Evolutionary conservation across 345 rosid species (phyloP), one percentile per base, ranked within the genome.

Genomic region (Melaleuca quinquenervia): DNA sequence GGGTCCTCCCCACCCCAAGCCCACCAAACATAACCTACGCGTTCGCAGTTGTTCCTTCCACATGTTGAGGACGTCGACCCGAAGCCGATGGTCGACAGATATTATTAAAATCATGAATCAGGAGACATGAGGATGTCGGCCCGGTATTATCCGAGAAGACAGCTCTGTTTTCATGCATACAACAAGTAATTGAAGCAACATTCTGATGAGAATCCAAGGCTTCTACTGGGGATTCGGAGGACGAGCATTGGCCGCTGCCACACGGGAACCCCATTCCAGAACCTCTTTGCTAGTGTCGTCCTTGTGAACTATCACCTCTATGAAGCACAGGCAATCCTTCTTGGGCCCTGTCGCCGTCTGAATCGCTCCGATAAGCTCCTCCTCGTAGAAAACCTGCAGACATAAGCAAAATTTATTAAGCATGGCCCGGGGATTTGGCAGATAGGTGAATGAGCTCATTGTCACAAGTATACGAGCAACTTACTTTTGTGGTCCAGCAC

Each of bases 201-300:
- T 70, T 32, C 6, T 20, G 55, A 44, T 14, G 14, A 52, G 49
- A 24, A 52, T 14, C 44, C 55, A 52, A 4, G 14, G 20, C 51
- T 29, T 85, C 87, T 90, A 93, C 93, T 92, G 95, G 82, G 95
- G 95, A 86, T 91, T 94, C 5, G 95, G 96, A 18, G 96, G 96
- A 48, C 96, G 98, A 88, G 95, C 91, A 82, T 95, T 95, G 51
- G 96, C 98, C 82, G 93, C 93, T 21, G 96, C 92, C 82, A 95
- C 96, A 82, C 98, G 91, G 32, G 96, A 92, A 52, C 96, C 96
- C 96, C 96, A 95, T 83, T 95, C 96, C 80, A 95, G 82, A 14
- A 95, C 92, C 88, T 95, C 98, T 92, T 94, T 95, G 93, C 98
- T 95, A 6, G 96, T 94, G 85, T 94, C 98, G 86, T 95, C 98